Base-by-base conservation (phyloP, 2,329 filamentous ascomycete genomes). In the Aschersonia sp. region DNA sequence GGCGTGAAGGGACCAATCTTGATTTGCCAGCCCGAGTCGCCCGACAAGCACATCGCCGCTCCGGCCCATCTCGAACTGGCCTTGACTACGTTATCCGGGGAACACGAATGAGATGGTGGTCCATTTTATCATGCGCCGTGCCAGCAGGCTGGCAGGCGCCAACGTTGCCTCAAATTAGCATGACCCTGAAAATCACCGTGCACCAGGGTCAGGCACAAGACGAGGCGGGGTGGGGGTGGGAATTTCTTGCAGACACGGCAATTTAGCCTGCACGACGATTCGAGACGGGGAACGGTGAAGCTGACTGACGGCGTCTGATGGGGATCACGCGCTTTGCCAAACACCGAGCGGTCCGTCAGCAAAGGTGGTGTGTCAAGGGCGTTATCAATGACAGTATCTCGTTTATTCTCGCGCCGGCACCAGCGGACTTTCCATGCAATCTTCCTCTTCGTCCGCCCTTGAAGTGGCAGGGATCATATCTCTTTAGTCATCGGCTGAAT, bases 91-190 rank as follows among this genome's bases (percentile, higher is more conserved):
- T 12, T 12, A 12, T 37, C 32, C 32, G 32, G 32, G 32, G 12
- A 9, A 37, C 12, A 8, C 3, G 32, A 37, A 2, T 12, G 32
- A 37, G 8, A 37, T 37, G 8, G 12, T 12, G 8, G 12, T 37
- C 32, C 12, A 22, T 22, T 22, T 22, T 3, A 48, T 53, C 53
- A 53, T 53, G 46, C 45, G 45, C 50, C 48, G 51, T 48, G 49
- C 47, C 44, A 45, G 48, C 22, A 22, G 22, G 22, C 22, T 22
- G 22, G 22, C 22, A 22, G 22, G 22, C 22, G 22, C 3, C 22
- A 12, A 37, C 32, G 12, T 8, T 37, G 8, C 32, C 32, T 37
- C 32, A 37, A 37, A 9, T 12, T 37, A 37, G 32, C 32, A 37
- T 37, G 32, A 37, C 32, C 32, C 32, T 37, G 32, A 37, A 37